Evolutionary conservation across 75 land plant genomes (phyloP).

Genomic region (Pinus albicaulis): DNA sequence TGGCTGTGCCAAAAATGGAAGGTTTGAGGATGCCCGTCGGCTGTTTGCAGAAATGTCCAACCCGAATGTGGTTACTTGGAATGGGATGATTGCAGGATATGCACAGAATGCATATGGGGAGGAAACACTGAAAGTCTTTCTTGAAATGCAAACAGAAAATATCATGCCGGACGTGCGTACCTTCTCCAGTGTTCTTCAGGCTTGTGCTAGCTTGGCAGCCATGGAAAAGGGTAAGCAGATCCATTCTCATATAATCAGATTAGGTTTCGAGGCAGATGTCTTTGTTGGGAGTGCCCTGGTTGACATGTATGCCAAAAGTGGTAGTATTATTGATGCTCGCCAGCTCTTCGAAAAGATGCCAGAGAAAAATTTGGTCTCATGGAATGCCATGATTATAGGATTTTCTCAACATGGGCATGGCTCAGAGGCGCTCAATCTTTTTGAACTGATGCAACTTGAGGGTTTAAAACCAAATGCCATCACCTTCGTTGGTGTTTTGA

Average conservation of each 20-base stretch:
- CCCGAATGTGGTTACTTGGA: conserved; percentile 63
- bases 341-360: conserved; percentile 3
- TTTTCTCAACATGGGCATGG: conserved; percentile 12
- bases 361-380: conserved; percentile 1
- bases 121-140: conserved; percentile 34
- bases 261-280: conserved; percentile 11
- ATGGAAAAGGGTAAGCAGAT: conserved; percentile 37
- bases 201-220: conserved; percentile 32
- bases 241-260: conserved; percentile 37
- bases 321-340: conserved; percentile 6
- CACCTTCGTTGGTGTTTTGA: conserved; percentile 12
- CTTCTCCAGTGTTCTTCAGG: conserved; percentile 56
- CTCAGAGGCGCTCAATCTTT: background rate
- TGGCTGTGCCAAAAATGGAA: conserved; percentile 32
- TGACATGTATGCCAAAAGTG: conserved; percentile 17
- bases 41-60: conserved; percentile 41
- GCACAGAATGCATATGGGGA: conserved; percentile 35
- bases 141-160: conserved; percentile 31
- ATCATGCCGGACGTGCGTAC: conserved; percentile 40
- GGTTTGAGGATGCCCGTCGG: conserved; percentile 39
- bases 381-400: conserved; percentile 14
- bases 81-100: conserved; percentile 61
- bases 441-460: conserved; percentile 4
- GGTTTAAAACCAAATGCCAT: background rate
- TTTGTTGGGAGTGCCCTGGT: conserved; percentile 5